phyloP scores from a whole-genome alignment of 2,329 filamentous ascomycete species.

The Calcarisporium arbuscula region DNA sequence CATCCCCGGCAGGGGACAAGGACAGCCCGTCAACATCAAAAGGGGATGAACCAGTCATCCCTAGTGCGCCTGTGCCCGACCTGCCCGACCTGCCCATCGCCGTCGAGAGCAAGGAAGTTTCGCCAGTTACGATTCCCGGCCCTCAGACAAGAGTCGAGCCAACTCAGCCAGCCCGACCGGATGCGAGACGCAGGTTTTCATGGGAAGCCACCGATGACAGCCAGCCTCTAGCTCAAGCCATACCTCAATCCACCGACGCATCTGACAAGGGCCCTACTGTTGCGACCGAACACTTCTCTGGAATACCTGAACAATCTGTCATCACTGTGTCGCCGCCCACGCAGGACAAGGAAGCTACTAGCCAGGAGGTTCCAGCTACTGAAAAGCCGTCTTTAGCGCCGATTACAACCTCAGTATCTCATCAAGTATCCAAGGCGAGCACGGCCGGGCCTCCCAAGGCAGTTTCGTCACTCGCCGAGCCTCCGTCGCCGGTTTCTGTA shows the following conservation, averaged over 20 bases:
- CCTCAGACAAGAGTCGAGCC: slow-evolving; percentile 1
- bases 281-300: no score
- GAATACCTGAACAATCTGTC: no score
- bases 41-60: no score
- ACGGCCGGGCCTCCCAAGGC: slow-evolving; percentile 15
- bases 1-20: slow-evolving; percentile 6
- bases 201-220: slow-evolving; percentile 26
- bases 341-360: neutral
- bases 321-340: no score
- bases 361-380: neutral
- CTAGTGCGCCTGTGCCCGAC: no score
- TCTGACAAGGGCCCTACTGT: no score
- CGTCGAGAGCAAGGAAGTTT: no score
- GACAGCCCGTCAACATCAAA: no score
- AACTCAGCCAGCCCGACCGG: neutral
- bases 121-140: neutral
- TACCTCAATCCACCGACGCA: neutral
- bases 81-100: no score
- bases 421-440: slow-evolving; percentile 18
- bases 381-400: neutral
- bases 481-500: slow-evolving; percentile 33
- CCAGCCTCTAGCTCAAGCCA: neutral
- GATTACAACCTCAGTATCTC: no score
- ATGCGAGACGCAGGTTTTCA: slow-evolving; percentile 25
- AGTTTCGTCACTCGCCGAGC: slow-evolving; percentile 24